phyloP scores from a whole-genome alignment of 768 basidiomycete species.

The Auriscalpium microsporum region DNA sequence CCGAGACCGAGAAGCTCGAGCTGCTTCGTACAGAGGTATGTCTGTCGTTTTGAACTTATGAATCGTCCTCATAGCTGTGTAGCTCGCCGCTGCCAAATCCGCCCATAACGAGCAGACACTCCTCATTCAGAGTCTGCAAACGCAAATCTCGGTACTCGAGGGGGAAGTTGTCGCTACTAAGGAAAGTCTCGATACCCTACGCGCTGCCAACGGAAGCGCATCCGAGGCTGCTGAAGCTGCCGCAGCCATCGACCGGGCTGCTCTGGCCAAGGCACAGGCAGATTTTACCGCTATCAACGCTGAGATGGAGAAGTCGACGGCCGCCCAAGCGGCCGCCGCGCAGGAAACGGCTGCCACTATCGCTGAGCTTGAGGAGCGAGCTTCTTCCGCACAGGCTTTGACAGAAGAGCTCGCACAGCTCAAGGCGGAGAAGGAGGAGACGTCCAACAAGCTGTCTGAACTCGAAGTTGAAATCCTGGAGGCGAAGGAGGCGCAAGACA shows the following conservation, averaged over 20 bases:
- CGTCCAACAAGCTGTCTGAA: constrained; percentile 63
- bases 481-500: constrained; percentile 61
- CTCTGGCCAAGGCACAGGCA: constrained; percentile 53
- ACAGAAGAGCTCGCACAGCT: constrained; percentile 42
- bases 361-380: constrained; percentile 38
- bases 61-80: constrained; percentile 2
- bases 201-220: constrained; percentile 36
- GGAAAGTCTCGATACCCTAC: constrained; percentile 43
- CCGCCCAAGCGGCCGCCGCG: constrained; percentile 39
- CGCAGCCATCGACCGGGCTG: constrained; percentile 54
- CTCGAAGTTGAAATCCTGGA: constrained; percentile 77
- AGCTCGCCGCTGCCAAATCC: constrained; percentile 48
- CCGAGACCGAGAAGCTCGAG: neutral
- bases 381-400: constrained; percentile 34
- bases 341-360: constrained; percentile 40
- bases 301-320: constrained; percentile 44
- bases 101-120: constrained; percentile 34
- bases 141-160: constrained; percentile 44
- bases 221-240: constrained; percentile 37
- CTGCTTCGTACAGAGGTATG: constrained; percentile 3
- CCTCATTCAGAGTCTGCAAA: constrained; percentile 39
- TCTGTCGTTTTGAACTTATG: neutral
- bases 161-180: constrained; percentile 40
- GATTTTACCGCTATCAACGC: constrained; percentile 48
- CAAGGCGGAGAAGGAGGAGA: constrained; percentile 63